These are phyloP conservation scores for Salix caprea DNA, from an alignment of 345 rosid genomes.

Conservation along the genomic window DNA sequence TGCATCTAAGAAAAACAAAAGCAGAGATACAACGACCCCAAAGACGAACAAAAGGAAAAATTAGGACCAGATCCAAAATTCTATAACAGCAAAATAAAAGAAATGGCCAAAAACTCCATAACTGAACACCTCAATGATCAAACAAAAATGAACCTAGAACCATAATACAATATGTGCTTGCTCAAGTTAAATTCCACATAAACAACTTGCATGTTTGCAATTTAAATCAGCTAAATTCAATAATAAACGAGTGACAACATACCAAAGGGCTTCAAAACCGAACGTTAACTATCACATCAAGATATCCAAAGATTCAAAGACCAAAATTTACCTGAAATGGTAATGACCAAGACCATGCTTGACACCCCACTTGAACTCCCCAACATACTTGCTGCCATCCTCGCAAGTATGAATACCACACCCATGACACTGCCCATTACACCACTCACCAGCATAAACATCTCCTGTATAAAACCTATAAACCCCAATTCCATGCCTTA, in stretches of 20 bases:
- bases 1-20: background rate
- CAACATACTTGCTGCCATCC: slow-evolving; percentile 73
- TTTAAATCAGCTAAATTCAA: background rate
- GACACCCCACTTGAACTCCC: slow-evolving; percentile 88
- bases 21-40: background rate
- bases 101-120: background rate
- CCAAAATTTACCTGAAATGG: slow-evolving; percentile 66
- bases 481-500: slow-evolving; percentile 82
- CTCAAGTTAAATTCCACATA: background rate
- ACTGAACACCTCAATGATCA: background rate
- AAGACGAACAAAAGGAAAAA: background rate
- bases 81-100: background rate
- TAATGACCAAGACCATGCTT: slow-evolving; percentile 84
- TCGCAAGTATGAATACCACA: slow-evolving; percentile 72
- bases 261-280: background rate
- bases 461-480: slow-evolving; percentile 76
- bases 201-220: background rate
- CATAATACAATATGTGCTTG: background rate
- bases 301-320: background rate
- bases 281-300: background rate
- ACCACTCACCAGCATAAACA: slow-evolving; percentile 89
- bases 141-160: background rate
- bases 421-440: slow-evolving; percentile 83
- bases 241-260: background rate
- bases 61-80: background rate